Evolutionary conservation across 2,329 filamentous ascomycete genomes (phyloP).

Genomic region (Cercospora canescens): DNA sequence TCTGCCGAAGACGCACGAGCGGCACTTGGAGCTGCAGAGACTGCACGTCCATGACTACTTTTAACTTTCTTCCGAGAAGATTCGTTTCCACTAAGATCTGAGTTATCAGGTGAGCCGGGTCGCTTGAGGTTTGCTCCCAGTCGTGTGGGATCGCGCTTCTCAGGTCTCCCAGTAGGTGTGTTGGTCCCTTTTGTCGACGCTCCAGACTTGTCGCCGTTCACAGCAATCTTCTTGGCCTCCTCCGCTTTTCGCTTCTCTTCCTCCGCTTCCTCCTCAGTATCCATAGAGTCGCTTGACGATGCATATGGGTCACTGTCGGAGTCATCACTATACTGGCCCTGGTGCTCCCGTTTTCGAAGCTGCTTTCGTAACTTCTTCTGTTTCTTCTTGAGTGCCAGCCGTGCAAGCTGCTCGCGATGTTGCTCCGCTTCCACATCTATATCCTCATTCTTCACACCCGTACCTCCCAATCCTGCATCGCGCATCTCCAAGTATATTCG

Average conservation of each 20-base stretch:
- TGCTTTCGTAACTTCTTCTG: constrained; percentile 79
- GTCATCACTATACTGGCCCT: constrained; percentile 80
- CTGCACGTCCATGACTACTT: constrained; percentile 42
- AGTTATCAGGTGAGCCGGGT: constrained; percentile 80
- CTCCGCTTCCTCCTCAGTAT: constrained; percentile 63
- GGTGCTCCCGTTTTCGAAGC: constrained; percentile 80
- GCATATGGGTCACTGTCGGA: constrained; percentile 46
- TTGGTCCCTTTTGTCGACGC: constrained; percentile 69
- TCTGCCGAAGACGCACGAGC: constrained; percentile 28
- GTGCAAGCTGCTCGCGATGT: constrained; percentile 67
- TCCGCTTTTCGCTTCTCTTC: constrained; percentile 42
- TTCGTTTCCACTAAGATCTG: constrained; percentile 90
- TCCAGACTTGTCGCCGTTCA: constrained; percentile 53
- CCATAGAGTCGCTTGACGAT: constrained; percentile 56
- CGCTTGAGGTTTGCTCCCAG: constrained; percentile 68
- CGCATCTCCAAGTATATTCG: constrained; percentile 76
- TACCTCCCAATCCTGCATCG: constrained; percentile 76
- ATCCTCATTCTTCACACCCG: constrained; percentile 52
- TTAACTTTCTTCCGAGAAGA: constrained; percentile 73
- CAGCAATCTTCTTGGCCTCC: constrained; percentile 51
- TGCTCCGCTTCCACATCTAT: constrained; percentile 55
- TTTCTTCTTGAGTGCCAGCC: constrained; percentile 68
- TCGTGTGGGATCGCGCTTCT: constrained; percentile 53
- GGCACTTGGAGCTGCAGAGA: constrained; percentile 21
- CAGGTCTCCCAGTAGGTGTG: constrained; percentile 61